Conservation (phyloP, 2,329 filamentous ascomycete species). For the Trichoderma pleuroti region DNA sequence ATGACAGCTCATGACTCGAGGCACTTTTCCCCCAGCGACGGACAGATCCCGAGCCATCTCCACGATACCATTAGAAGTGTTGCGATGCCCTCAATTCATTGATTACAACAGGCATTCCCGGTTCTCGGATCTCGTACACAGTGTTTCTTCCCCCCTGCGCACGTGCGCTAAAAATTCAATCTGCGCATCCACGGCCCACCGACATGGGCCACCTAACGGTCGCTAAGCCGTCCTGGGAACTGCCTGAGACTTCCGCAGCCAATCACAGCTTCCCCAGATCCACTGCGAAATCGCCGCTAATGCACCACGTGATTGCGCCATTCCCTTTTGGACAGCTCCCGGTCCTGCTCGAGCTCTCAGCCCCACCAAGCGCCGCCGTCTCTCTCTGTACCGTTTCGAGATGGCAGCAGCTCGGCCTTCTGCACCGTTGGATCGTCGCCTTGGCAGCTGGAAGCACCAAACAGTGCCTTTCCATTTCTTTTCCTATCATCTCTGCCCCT, state of each 20-base stretch:
- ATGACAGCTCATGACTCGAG: background rate
- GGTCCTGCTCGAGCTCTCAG: background rate
- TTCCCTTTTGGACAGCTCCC: background rate
- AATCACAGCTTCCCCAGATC: background rate
- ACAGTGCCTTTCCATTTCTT: background rate
- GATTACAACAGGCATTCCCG: background rate
- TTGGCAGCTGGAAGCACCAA: background rate
- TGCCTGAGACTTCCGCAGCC: background rate
- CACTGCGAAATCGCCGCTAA: conserved; percentile 2
- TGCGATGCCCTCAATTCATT: background rate
- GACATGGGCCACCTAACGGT: conserved; percentile 5
- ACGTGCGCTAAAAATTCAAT: background rate
- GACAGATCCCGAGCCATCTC: background rate
- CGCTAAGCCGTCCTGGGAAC: background rate
- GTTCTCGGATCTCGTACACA: background rate
- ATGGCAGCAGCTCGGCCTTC: background rate
- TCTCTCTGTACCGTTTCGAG: background rate
- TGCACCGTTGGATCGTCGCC: background rate
- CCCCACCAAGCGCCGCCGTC: background rate
- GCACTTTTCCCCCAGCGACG: background rate
- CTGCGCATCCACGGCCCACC: background rate
- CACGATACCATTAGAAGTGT: background rate
- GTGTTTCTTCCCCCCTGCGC: background rate
- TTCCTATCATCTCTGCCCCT: background rate
- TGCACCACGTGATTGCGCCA: background rate